Conservation (phyloP, 2,329 filamentous ascomycete genomes). For the Coniochaeta pulveracea region DNA sequence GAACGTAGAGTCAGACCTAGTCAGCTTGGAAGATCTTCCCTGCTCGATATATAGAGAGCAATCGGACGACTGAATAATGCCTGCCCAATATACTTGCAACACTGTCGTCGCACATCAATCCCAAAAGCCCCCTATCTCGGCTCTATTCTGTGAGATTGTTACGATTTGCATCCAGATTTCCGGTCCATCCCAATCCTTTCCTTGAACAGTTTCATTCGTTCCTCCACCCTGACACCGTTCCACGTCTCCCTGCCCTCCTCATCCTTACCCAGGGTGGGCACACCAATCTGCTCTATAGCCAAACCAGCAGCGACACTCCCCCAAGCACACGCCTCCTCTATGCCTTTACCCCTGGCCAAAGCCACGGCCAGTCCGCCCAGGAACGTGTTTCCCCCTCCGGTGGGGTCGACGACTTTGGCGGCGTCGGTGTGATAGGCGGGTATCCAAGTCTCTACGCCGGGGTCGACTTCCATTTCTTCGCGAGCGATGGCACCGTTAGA, state of each 20-base stretch:
- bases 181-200: slow-evolving; percentile 17
- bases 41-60: too few relatives aligned
- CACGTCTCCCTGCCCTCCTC: slow-evolving; percentile 41
- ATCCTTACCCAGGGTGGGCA: slow-evolving; percentile 47
- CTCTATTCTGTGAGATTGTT: too few relatives aligned
- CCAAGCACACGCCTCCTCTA: slow-evolving; percentile 65
- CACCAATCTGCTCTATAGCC: slow-evolving; percentile 87
- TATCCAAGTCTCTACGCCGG: slow-evolving; percentile 21
- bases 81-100: too few relatives aligned
- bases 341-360: slow-evolving; percentile 43
- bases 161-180: too few relatives aligned
- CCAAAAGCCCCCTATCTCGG: neutral
- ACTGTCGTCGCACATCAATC: too few relatives aligned
- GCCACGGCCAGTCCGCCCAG: slow-evolving; percentile 50
- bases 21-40: too few relatives aligned
- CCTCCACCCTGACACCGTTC: slow-evolving; percentile 45
- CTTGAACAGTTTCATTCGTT: slow-evolving; percentile 40
- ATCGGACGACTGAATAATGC: too few relatives aligned
- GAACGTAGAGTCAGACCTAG: too few relatives aligned
- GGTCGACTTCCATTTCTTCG: slow-evolving; percentile 50
- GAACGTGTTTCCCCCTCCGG: slow-evolving; percentile 88
- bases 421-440: slow-evolving; percentile 10
- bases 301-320: slow-evolving; percentile 80
- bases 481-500: slow-evolving; percentile 39
- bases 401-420: slow-evolving; percentile 70